Percentiles rank a stretch among this genome's conserved stretches.
phyloP scores from a whole-genome alignment of 352 stramenopile species.

The Phytophthora macrochlamydospora region DNA sequence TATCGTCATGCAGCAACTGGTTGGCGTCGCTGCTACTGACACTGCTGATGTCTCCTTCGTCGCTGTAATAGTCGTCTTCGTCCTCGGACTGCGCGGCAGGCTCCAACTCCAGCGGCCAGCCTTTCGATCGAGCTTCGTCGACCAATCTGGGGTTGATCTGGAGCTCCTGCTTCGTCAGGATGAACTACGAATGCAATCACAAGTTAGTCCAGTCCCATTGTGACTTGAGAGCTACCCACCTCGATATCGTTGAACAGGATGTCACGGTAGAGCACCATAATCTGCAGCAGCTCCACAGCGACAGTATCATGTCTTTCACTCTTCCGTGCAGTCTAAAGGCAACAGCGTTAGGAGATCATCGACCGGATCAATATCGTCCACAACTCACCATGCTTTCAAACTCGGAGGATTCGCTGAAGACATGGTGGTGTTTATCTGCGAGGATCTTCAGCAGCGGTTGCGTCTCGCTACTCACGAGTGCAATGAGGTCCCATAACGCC shows the following conservation, averaged over 20 bases:
- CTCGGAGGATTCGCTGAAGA: slow-evolving; percentile 68
- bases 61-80: slow-evolving; percentile 37
- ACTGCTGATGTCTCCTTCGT: slow-evolving; percentile 28
- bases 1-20: slow-evolving; percentile 22
- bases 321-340: slow-evolving; percentile 41
- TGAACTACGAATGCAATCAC: slow-evolving; percentile 34
- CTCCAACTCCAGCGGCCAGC: slow-evolving; percentile 24
- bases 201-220: neutral
- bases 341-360: slow-evolving; percentile 1
- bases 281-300: slow-evolving; percentile 52
- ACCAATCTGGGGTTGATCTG: slow-evolving; percentile 33
- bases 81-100: slow-evolving; percentile 17
- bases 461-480: slow-evolving; percentile 32
- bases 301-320: slow-evolving; percentile 44
- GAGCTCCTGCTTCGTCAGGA: slow-evolving; percentile 57
- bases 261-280: slow-evolving; percentile 70
- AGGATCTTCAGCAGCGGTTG: slow-evolving; percentile 51
- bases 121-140: slow-evolving; percentile 10
- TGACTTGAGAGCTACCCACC: slow-evolving; percentile 25
- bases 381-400: slow-evolving; percentile 64
- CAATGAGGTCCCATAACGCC: slow-evolving; percentile 56
- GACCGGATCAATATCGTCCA: neutral
- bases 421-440: slow-evolving; percentile 54
- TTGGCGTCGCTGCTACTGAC: slow-evolving; percentile 25
- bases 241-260: slow-evolving; percentile 77